Evolutionary conservation across 108 stramenopile genomes (phyloP).

Genomic region (Pseudonitzschia multiseries): DNA sequence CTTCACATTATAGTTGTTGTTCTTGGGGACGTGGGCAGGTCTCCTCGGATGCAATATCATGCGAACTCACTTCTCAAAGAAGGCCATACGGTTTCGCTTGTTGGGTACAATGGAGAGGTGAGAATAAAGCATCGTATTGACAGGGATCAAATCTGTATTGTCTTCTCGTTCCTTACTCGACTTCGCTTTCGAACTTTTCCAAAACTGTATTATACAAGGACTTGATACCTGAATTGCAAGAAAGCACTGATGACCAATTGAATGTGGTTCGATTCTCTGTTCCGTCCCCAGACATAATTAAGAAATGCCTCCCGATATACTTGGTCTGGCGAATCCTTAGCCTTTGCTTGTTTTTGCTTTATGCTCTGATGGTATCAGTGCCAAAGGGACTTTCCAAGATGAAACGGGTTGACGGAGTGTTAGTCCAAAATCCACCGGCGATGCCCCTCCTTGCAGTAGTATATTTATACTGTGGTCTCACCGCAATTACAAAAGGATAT

Average conservation of each 20-base stretch:
- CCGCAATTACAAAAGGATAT: slow-evolving; percentile 16
- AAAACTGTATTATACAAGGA: slow-evolving; percentile 15
- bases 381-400: slow-evolving; percentile 23
- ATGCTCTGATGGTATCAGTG: slow-evolving; percentile 51
- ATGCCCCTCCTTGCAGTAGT: slow-evolving; percentile 82
- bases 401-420: slow-evolving; percentile 55
- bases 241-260: slow-evolving; percentile 32
- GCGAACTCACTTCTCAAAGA: slow-evolving; percentile 81
- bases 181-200: not conserved
- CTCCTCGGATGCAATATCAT: slow-evolving; percentile 99
- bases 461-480: slow-evolving; percentile 53
- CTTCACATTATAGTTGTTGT: slow-evolving; percentile 71
- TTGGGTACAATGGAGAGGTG: slow-evolving; percentile 72
- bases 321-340: slow-evolving; percentile 54
- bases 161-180: not conserved
- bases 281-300: slow-evolving; percentile 43
- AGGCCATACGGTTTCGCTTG: slow-evolving; percentile 64
- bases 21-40: slow-evolving; percentile 88
- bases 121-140: slow-evolving; percentile 29
- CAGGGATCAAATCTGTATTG: slow-evolving; percentile 5
- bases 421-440: slow-evolving; percentile 98
- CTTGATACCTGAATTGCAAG: slow-evolving; percentile 23
- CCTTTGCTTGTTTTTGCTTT: slow-evolving; percentile 48
- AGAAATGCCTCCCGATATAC: slow-evolving; percentile 62
- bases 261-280: slow-evolving; percentile 59